phyloP scores from a whole-genome alignment of 1,284 basidiomycete species.

The Fomitiporia mediterranea region DNA sequence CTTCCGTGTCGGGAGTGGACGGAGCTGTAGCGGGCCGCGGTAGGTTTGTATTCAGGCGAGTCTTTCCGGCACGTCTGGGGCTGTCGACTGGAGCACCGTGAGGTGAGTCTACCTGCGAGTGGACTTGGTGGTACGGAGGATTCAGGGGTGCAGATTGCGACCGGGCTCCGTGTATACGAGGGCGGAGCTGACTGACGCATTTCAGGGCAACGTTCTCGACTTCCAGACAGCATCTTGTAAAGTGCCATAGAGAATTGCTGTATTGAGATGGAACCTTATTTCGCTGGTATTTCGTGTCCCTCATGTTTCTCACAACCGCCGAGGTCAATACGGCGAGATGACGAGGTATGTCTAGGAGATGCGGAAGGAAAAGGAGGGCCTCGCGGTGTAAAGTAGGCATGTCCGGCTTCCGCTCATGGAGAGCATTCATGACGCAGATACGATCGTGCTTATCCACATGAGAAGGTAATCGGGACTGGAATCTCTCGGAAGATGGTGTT shows the following conservation, averaged over 20 bases:
- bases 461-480: slow-evolving; percentile 26
- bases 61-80: slow-evolving; percentile 10
- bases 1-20: slow-evolving; percentile 10
- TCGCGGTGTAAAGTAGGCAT: slow-evolving; percentile 61
- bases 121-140: slow-evolving; percentile 11
- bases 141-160: slow-evolving; percentile 25
- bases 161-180: slow-evolving; percentile 35
- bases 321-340: slow-evolving; percentile 70
- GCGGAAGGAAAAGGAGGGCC: slow-evolving; percentile 62
- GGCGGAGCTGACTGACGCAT: slow-evolving; percentile 51
- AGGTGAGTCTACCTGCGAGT: slow-evolving; percentile 1
- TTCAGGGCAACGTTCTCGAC: slow-evolving; percentile 67
- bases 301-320: slow-evolving; percentile 65
- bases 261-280: slow-evolving; percentile 27
- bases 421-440: slow-evolving; percentile 46
- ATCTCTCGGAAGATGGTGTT: slow-evolving; percentile 41
- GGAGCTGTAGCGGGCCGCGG: slow-evolving; percentile 20
- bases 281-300: slow-evolving; percentile 36
- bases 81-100: background rate
- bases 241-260: slow-evolving; percentile 36
- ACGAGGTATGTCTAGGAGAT: slow-evolving; percentile 65
- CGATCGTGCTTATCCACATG: slow-evolving; percentile 46
- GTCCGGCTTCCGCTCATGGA: slow-evolving; percentile 47
- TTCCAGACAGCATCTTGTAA: slow-evolving; percentile 61
- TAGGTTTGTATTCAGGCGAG: background rate